Percentiles rank a stretch among this genome's conserved stretches.
Evolutionary conservation across 805 yeast genomes (phyloP).

Genomic region (Komagataella pastoris): DNA sequence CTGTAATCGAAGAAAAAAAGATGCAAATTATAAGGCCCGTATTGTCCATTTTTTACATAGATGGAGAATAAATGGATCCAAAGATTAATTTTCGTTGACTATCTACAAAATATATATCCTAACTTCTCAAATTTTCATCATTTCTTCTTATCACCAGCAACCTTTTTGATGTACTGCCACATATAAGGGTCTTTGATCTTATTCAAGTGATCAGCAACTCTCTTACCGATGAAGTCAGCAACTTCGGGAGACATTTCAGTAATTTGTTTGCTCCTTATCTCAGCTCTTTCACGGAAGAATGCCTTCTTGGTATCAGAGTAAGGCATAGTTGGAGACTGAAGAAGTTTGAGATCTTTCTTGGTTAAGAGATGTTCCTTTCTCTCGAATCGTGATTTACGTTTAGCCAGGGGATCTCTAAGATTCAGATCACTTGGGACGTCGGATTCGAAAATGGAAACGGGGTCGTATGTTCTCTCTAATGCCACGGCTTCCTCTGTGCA

Average conservation of each 20-base stretch:
- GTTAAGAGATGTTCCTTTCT: slow-evolving; percentile 42
- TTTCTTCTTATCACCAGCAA: slow-evolving; percentile 7
- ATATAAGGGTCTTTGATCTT: slow-evolving; percentile 16
- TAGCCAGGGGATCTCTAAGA: slow-evolving; percentile 61
- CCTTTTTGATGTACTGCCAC: slow-evolving; percentile 13
- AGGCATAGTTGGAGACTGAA: slow-evolving; percentile 71
- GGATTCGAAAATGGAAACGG: slow-evolving; percentile 48
- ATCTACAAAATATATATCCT: not conserved
- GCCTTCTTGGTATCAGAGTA: slow-evolving; percentile 48
- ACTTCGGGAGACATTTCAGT: slow-evolving; percentile 25
- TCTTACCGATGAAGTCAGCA: slow-evolving; percentile 29
- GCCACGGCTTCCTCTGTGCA: slow-evolving; percentile 45
- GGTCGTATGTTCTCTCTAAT: slow-evolving; percentile 62
- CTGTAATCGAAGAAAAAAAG: slow-evolving; percentile 25
- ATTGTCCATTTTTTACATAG: not conserved
- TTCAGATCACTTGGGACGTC: slow-evolving; percentile 57
- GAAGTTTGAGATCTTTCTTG: slow-evolving; percentile 45
- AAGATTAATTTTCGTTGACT: not conserved
- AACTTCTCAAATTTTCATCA: slow-evolving; percentile 4
- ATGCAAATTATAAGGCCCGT: not conserved
- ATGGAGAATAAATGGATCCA: not conserved
- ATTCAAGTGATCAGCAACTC: slow-evolving; percentile 22
- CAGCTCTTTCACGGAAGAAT: slow-evolving; percentile 38
- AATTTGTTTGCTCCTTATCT: slow-evolving; percentile 28
- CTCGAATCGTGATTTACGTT: slow-evolving; percentile 26